Conservation (phyloP, 352 stramenopile species). For the Elongisporangium anandrum region DNA sequence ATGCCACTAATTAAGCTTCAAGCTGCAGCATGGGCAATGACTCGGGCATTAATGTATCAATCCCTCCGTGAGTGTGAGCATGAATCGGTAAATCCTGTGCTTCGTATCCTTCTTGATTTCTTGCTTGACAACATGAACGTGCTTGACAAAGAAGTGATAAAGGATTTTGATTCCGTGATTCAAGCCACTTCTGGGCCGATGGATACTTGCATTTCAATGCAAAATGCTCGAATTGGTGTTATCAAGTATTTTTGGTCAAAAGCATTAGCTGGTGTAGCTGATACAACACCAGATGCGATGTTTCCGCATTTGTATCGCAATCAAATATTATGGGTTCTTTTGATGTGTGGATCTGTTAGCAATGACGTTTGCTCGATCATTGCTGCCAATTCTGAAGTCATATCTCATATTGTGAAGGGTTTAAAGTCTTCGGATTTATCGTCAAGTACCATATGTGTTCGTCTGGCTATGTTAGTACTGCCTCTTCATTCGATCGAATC, state of each 20-base stretch:
- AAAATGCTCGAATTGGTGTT: conserved; percentile 59
- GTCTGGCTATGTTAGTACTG: conserved; percentile 82
- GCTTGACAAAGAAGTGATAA: conserved; percentile 17
- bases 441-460: conserved; percentile 71
- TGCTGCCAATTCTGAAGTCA: conserved; percentile 46
- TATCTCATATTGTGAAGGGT: conserved; percentile 52
- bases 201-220: conserved; percentile 38
- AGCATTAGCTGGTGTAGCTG: background rate
- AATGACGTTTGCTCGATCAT: conserved; percentile 60
- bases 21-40: conserved; percentile 72
- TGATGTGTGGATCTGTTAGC: conserved; percentile 64
- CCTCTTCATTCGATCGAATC: conserved; percentile 69
- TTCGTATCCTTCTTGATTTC: conserved; percentile 48
- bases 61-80: conserved; percentile 29
- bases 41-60: conserved; percentile 77
- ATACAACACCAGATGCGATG: conserved; percentile 12
- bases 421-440: conserved; percentile 61
- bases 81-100: conserved; percentile 41
- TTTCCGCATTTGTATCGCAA: conserved; percentile 70
- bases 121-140: conserved; percentile 63
- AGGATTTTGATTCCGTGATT: conserved; percentile 3
- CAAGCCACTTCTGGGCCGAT: conserved; percentile 6
- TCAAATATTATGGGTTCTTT: conserved; percentile 71
- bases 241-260: conserved; percentile 51
- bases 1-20: conserved; percentile 75